Conservation (phyloP, 2,329 filamentous ascomycete species). For the Penicillium glabrum region DNA sequence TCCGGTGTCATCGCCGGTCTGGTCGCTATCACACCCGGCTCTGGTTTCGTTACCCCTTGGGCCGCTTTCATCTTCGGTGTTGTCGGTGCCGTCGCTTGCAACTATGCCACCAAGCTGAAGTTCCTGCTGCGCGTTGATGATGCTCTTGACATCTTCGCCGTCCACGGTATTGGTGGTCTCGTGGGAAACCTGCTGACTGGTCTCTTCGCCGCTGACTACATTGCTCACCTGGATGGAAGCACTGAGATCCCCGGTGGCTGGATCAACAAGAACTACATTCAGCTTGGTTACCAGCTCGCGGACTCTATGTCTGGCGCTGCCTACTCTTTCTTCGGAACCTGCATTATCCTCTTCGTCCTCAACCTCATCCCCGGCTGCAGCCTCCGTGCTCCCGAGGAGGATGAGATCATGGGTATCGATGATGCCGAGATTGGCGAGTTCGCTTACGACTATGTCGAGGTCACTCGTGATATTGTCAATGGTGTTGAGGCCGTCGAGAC, state of each 20-base stretch:
- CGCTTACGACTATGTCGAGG: constrained; percentile 91
- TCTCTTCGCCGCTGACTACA: constrained; percentile 82
- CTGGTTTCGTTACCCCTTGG: constrained; percentile 83
- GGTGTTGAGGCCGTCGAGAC: constrained; percentile 31
- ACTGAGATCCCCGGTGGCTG: constrained; percentile 72
- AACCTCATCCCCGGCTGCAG: constrained; percentile 75
- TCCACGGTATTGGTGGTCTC: constrained; percentile 74
- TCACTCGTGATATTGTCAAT: constrained; percentile 67
- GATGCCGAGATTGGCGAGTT: constrained; percentile 92
- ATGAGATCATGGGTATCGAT: constrained; percentile 81
- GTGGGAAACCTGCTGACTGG: constrained; percentile 77
- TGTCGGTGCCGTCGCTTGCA: constrained; percentile 73
- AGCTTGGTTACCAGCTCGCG: constrained; percentile 79
- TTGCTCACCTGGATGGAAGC: constrained; percentile 74
- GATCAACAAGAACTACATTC: constrained; percentile 80
- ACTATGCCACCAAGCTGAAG: constrained; percentile 90
- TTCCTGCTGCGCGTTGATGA: constrained; percentile 80
- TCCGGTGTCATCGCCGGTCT: constrained; percentile 85
- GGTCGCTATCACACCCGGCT: constrained; percentile 84
- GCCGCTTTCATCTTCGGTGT: constrained; percentile 77
- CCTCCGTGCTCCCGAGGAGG: constrained; percentile 72
- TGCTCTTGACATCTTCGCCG: constrained; percentile 84
- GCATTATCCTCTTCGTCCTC: constrained; percentile 75
- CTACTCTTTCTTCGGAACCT: constrained; percentile 78
- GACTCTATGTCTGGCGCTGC: constrained; percentile 73